Evolutionary conservation across 1,139 yeast genomes (phyloP).

Genomic region (Yamadazyma jaroonii): DNA sequence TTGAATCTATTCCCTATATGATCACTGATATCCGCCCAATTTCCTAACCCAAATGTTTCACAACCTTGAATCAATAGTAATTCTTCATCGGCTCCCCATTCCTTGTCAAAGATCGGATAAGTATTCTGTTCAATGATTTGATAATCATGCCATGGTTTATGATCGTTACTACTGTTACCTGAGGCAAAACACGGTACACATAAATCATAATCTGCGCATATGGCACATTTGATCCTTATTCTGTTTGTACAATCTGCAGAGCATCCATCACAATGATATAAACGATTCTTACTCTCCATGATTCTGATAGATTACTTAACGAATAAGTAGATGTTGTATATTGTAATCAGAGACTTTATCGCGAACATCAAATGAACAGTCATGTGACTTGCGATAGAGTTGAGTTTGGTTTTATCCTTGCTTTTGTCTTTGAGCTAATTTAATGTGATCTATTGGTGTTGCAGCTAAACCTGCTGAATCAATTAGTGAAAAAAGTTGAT

Average conservation of each 20-base stretch:
- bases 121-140: constrained; percentile 91
- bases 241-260: constrained; percentile 92
- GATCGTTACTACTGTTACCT: constrained; percentile 78
- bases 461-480: too few relatives aligned
- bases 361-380: too few relatives aligned
- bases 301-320: not conserved
- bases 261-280: constrained; percentile 93
- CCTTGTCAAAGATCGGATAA: constrained; percentile 83
- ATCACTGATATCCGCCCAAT: constrained; percentile 96
- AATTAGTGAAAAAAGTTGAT: too few relatives aligned
- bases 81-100: constrained; percentile 99
- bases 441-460: too few relatives aligned
- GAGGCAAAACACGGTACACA: constrained; percentile 96
- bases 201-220: constrained; percentile 87
- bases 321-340: too few relatives aligned
- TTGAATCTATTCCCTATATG: constrained; percentile 90
- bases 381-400: too few relatives aligned
- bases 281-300: constrained; percentile 35
- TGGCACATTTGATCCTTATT: constrained; percentile 87
- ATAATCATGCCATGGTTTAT: constrained; percentile 93
- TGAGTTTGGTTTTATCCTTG: too few relatives aligned
- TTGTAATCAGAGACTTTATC: too few relatives aligned
- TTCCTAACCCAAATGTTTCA: constrained; percentile 87
- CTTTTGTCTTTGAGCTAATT: too few relatives aligned
- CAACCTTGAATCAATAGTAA: constrained; percentile 84